A percentile compares a stretch with the other conserved stretches of the same genome.
Conservation (phyloP, 176 grass and related monocot genomes). For the Tuctoria greenei region DNA sequence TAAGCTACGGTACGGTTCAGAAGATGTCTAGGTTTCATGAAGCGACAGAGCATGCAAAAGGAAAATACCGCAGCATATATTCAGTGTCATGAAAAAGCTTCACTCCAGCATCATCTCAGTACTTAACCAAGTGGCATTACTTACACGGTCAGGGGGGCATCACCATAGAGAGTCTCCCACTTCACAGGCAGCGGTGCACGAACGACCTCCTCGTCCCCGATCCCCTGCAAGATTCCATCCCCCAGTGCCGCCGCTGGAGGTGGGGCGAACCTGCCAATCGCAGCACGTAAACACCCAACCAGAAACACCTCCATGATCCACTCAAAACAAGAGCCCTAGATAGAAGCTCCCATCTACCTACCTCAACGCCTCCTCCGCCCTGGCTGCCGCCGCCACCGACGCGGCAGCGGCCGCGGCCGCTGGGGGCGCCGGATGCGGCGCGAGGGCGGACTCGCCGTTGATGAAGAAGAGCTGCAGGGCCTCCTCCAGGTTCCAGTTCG, state of each 20-base stretch:
- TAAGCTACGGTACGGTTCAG: not conserved
- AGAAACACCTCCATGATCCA: not conserved
- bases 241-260: conserved; percentile 51
- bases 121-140: not conserved
- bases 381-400: conserved; percentile 22
- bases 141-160: conserved; percentile 46
- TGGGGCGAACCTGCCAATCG: conserved; percentile 35
- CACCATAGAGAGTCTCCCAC: conserved; percentile 91
- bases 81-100: not conserved
- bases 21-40: not conserved
- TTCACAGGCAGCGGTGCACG: conserved; percentile 74
- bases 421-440: conserved; percentile 3
- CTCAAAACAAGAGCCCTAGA: conserved; percentile 28
- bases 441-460: conserved; percentile 58
- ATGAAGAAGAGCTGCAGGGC: conserved; percentile 90
- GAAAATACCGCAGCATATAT: not conserved
- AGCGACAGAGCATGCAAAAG: not conserved
- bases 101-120: not conserved
- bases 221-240: conserved; percentile 48
- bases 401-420: not conserved
- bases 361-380: conserved; percentile 38
- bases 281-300: not conserved
- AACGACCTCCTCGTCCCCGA: conserved; percentile 61
- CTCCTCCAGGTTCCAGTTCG: conserved; percentile 88
- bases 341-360: conserved; percentile 16